A percentile compares a stretch with the other conserved stretches of the same genome.
phyloP scores from a whole-genome alignment of 2,329 filamentous ascomycete genomes.

The Cladorrhinum sp. region DNA sequence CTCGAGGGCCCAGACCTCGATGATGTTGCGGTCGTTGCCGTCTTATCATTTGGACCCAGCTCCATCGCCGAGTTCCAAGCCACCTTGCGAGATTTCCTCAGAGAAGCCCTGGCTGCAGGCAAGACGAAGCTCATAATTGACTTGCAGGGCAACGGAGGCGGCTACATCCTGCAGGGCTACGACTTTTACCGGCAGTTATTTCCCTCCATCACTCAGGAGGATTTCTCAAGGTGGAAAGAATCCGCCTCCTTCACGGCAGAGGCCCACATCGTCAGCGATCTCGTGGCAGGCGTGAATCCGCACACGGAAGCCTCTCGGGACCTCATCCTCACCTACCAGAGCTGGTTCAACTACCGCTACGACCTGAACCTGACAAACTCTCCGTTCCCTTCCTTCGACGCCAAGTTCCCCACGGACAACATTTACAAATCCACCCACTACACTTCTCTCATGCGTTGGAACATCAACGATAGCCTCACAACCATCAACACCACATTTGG shows the following conservation, averaged over 20 bases:
- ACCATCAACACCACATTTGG: constrained; percentile 42
- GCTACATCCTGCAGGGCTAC: constrained; percentile 57
- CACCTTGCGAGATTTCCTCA: constrained; percentile 35
- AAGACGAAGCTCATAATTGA: constrained; percentile 62
- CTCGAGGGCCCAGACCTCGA: constrained; percentile 27
- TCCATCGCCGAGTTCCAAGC: constrained; percentile 36
- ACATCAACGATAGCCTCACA: constrained; percentile 43
- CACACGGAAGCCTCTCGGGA: constrained; percentile 39
- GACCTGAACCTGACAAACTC: constrained; percentile 47
- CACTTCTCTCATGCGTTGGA: constrained; percentile 51
- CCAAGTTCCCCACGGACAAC: constrained; percentile 40
- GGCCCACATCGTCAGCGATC: constrained; percentile 42
- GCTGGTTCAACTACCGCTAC: constrained; percentile 49
- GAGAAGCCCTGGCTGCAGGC: constrained; percentile 40
- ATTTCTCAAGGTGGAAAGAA: constrained; percentile 45
- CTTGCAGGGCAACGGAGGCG: constrained; percentile 56
- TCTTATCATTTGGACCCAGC: constrained; percentile 29
- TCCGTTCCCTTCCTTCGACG: constrained; percentile 49
- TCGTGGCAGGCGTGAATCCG: constrained; percentile 44
- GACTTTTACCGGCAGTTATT: constrained; percentile 60
- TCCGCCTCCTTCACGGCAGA: constrained; percentile 43
- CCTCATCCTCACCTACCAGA: constrained; percentile 44
- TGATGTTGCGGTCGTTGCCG: constrained; percentile 34
- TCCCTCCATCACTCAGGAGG: constrained; percentile 40
- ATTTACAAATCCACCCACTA: constrained; percentile 50